Percentiles rank a stretch among this genome's conserved stretches.
Evolutionary conservation across 768 basidiomycete genomes (phyloP).

Genomic region (Lactarius psammicola): DNA sequence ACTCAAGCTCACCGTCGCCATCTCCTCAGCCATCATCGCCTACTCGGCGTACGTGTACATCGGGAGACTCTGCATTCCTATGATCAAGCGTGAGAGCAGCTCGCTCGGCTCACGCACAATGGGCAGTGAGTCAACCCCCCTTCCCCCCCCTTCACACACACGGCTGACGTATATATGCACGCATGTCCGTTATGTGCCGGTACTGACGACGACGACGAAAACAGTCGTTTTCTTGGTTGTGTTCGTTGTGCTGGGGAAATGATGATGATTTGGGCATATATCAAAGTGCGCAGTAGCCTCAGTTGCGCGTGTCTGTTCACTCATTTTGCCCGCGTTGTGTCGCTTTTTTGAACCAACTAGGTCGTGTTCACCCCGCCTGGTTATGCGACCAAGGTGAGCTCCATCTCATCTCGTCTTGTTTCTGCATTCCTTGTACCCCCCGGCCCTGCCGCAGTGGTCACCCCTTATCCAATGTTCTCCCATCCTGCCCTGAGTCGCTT

Average conservation of each 20-base stretch:
- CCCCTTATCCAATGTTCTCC: no score
- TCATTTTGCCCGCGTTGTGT: neutral
- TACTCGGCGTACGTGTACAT: constrained; percentile 81
- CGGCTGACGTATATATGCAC: no score
- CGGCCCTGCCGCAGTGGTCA: no score
- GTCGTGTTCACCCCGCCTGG: constrained; percentile 67
- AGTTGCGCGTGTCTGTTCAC: neutral
- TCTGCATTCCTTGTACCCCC: neutral
- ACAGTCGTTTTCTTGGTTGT: constrained; percentile 66
- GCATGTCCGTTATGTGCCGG: no score
- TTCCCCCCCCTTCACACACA: no score
- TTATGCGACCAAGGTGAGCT: constrained; percentile 60
- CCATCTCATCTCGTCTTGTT: neutral
- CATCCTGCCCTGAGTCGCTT: neutral
- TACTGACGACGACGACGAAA: neutral
- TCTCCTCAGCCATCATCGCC: constrained; percentile 58
- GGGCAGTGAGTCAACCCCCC: constrained; percentile 69
- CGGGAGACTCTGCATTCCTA: constrained; percentile 64
- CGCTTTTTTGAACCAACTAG: constrained; percentile 42
- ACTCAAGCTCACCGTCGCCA: constrained; percentile 61
- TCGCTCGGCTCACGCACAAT: constrained; percentile 49
- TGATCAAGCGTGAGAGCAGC: constrained; percentile 49
- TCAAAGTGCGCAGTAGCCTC: constrained; percentile 48
- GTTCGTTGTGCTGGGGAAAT: constrained; percentile 59
- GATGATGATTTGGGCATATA: constrained; percentile 80